phyloP scores from a whole-genome alignment of 352 stramenopile genomes.

The Globisporangium canariense region DNA sequence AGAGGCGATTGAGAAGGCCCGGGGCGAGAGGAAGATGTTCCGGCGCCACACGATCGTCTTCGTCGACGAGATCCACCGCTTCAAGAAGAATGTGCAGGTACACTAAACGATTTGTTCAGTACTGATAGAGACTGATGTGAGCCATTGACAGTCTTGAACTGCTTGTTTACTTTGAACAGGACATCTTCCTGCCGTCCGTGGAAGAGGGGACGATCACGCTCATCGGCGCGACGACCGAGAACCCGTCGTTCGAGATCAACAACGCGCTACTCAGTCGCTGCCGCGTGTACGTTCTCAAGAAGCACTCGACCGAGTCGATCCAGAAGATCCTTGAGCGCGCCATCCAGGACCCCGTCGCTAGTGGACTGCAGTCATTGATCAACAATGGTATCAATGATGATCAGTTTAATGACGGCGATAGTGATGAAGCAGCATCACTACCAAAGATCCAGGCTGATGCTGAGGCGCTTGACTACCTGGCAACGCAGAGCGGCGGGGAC shows the following conservation, averaged over 20 bases:
- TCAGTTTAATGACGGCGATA: slow-evolving; percentile 3
- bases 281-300: slow-evolving; percentile 74
- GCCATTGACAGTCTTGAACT: background rate
- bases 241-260: slow-evolving; percentile 88
- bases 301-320: slow-evolving; percentile 63
- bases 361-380: slow-evolving; percentile 25
- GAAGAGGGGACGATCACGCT: slow-evolving; percentile 84
- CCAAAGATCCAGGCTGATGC: slow-evolving; percentile 45
- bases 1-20: slow-evolving; percentile 69
- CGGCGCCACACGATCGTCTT: slow-evolving; percentile 78
- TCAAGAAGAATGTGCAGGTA: slow-evolving; percentile 84
- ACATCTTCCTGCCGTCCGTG: slow-evolving; percentile 82
- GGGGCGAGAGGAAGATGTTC: slow-evolving; percentile 59
- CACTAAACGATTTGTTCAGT: background rate
- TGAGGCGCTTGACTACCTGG: slow-evolving; percentile 59
- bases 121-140: background rate
- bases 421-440: background rate
- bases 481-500: slow-evolving; percentile 73
- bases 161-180: slow-evolving; percentile 19
- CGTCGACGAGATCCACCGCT: slow-evolving; percentile 87
- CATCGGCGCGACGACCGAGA: slow-evolving; percentile 88
- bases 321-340: slow-evolving; percentile 64
- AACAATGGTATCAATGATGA: background rate
- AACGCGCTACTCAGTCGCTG: slow-evolving; percentile 79
- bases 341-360: slow-evolving; percentile 28